phyloP scores from a whole-genome alignment of 148 eudicot species.

The Fagopyrum homotropicum region DNA sequence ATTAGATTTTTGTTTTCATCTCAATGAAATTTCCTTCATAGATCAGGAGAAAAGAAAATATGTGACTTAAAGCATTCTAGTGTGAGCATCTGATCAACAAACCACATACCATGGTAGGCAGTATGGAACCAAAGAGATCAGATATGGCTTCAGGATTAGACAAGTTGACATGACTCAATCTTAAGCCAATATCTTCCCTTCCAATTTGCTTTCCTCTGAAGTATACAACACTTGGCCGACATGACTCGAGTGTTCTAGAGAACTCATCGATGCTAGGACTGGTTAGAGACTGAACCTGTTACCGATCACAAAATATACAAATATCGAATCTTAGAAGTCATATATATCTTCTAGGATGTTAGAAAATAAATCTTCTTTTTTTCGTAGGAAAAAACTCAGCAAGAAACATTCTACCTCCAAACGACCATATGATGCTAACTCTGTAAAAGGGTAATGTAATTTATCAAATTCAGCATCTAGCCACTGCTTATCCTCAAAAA shows the following conservation, averaged over 20 bases:
- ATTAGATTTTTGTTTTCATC: neutral
- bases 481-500: constrained; percentile 22
- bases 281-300: constrained; percentile 64
- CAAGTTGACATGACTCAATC: constrained; percentile 51
- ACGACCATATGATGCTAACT: constrained; percentile 58
- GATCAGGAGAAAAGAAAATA: neutral
- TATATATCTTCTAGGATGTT: neutral
- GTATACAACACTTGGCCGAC: constrained; percentile 64
- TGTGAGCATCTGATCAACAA: constrained; percentile 1
- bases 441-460: constrained; percentile 52
- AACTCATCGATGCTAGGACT: constrained; percentile 63
- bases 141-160: constrained; percentile 46
- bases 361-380: neutral
- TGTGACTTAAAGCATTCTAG: neutral
- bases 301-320: neutral
- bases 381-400: neutral
- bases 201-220: constrained; percentile 67
- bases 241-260: constrained; percentile 40
- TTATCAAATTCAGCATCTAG: constrained; percentile 23
- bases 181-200: constrained; percentile 64
- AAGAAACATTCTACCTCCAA: constrained; percentile 44
- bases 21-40: neutral
- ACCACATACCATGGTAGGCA: constrained; percentile 71
- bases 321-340: neutral
- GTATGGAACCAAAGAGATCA: constrained; percentile 43